Evolutionary conservation across 768 basidiomycete species (phyloP), one percentile per base, ranked within the genome.

Genomic region (Pleurotus giganteus): DNA sequence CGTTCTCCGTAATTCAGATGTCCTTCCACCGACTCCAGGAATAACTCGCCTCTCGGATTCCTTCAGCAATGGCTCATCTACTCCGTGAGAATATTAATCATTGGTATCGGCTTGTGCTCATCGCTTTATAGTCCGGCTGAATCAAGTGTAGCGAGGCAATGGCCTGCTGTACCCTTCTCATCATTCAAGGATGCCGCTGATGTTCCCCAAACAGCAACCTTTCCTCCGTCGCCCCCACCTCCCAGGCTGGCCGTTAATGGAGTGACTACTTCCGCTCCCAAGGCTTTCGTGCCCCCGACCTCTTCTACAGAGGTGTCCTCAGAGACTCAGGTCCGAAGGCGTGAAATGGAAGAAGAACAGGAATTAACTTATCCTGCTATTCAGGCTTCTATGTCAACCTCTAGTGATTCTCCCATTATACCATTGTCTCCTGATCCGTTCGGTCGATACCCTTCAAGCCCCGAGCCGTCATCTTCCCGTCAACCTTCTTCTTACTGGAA

Each of bases 391-490:
- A 8, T 57, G 57, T 11, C 56, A 56, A 52, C 54, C 32, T 56
- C 61, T 27, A 57, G 71, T 7, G 75, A 74, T 37, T 84, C 85
- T 1, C 86, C 88, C 19, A 63, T 86, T n/a, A 88, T 91, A 53
- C 91, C 91, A 34, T 73, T 91, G n/a, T 88, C 89, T 8, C 88
- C 90, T 6, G 90, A 92, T 70, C 90, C 90, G 24, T 91, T 92
- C 63, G 84, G 86, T 9, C 79, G 89, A 24, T 86, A 80, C 61
- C 76, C 89, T 28, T 89, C 88, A 2, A 61, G 71, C 27, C 50
- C 58, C 12, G 55, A 51, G 4, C 60, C 23, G 58, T 54, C 17
- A 52, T 58, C 39, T 51, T 36, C 61, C 45, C 60, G 59, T 54
- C 67, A 69, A 31, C 61, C 74, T 27, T 65, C 70, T 29, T 63